phyloP scores from a whole-genome alignment of 139 green algal genomes.

The Tetradesmus lagerheimii region DNA sequence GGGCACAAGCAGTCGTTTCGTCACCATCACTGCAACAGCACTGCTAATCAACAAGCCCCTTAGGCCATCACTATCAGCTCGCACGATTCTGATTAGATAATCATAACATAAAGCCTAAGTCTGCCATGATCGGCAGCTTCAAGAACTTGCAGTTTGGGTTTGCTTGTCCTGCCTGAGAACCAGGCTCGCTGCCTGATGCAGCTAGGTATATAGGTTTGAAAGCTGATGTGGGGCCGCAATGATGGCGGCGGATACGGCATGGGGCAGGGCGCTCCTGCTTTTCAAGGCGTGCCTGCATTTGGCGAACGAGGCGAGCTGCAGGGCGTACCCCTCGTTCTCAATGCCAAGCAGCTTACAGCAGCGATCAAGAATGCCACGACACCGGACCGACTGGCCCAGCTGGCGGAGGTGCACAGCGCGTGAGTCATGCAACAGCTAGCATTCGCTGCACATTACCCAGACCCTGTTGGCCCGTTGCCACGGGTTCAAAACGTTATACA shows the following conservation, averaged over 20 bases:
- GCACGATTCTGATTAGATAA: too few relatives aligned
- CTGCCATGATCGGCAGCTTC: background rate
- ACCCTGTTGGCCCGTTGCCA: too few relatives aligned
- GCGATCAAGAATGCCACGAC: constrained; percentile 37
- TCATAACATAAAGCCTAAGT: background rate
- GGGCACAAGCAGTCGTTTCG: too few relatives aligned
- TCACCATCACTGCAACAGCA: background rate
- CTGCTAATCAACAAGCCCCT: background rate
- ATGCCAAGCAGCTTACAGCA: background rate
- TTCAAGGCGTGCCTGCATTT: background rate
- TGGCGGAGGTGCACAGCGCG: constrained; percentile 3
- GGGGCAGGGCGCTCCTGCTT: background rate
- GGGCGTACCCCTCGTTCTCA: background rate
- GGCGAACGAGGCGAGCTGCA: background rate
- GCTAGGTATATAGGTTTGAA: background rate
- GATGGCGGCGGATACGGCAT: background rate
- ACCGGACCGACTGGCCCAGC: constrained; percentile 10
- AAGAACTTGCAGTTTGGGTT: background rate
- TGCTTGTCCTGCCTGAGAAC: background rate
- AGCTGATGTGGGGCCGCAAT: background rate
- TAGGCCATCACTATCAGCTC: background rate
- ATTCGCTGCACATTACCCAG: background rate
- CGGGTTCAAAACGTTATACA: too few relatives aligned
- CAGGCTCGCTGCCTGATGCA: background rate
- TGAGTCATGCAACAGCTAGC: background rate